Evolutionary conservation across 2,329 filamentous ascomycete genomes (phyloP).

Genomic region (Dothiorella sarmentorum): DNA sequence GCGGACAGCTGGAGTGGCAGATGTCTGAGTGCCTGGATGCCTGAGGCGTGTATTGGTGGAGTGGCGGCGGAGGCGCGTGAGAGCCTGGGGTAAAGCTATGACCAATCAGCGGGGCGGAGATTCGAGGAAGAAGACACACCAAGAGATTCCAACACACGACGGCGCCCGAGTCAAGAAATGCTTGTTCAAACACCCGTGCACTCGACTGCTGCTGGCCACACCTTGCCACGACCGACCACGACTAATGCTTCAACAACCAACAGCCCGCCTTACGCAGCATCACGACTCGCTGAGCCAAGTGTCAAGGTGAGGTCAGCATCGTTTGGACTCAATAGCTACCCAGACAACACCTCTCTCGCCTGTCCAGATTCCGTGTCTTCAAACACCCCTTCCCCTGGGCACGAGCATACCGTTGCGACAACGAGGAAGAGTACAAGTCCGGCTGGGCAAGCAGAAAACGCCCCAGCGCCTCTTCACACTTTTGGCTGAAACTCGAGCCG

Average conservation of each 20-base stretch:
- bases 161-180: slow-evolving; percentile 10
- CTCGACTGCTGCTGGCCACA: neutral
- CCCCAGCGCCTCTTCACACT: neutral
- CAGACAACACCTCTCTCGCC: neutral
- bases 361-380: neutral
- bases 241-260: neutral
- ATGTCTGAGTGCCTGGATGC: too few relatives aligned
- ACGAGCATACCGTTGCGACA: neutral
- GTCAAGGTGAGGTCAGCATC: neutral
- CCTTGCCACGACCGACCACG: neutral
- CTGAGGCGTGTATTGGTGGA: too few relatives aligned
- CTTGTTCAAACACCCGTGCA: slow-evolving; percentile 1
- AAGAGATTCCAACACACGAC: too few relatives aligned
- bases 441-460: neutral
- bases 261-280: neutral
- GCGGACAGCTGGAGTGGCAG: too few relatives aligned
- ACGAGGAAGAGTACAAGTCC: neutral
- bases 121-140: too few relatives aligned
- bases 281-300: neutral
- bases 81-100: too few relatives aligned
- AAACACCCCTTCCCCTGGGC: neutral
- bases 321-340: too few relatives aligned
- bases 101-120: neutral
- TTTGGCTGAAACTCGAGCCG: slow-evolving; percentile 4
- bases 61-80: too few relatives aligned